phyloP scores from a whole-genome alignment of 495 filamentous ascomycete genomes.

The Friedmanniomyces simplex region DNA sequence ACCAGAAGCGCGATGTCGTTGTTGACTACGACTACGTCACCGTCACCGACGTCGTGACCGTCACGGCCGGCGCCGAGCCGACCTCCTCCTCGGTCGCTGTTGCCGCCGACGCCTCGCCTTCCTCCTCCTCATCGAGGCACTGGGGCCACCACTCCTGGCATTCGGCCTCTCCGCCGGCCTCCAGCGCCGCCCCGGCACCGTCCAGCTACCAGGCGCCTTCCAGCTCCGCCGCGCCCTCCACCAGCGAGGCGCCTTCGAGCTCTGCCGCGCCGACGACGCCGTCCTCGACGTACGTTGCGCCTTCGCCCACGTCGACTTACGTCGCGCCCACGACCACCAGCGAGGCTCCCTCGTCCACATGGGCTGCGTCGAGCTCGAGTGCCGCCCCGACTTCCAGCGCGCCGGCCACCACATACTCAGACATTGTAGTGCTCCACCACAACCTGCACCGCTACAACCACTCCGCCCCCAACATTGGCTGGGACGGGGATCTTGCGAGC shows the following conservation, averaged over 20 bases:
- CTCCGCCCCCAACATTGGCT: constrained; percentile 53
- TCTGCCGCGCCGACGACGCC: constrained; percentile 6
- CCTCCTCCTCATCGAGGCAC: background rate
- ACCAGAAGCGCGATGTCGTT: constrained; percentile 35
- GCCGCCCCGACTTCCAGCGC: constrained; percentile 1
- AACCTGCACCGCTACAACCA: constrained; percentile 82
- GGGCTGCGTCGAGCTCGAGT: background rate
- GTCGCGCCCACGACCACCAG: constrained; percentile 7
- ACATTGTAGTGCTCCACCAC: constrained; percentile 56
- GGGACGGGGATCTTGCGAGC: constrained; percentile 49
- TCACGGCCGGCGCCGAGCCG: constrained; percentile 23
- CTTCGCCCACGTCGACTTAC: constrained; percentile 8
- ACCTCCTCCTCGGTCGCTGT: background rate
- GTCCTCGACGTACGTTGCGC: constrained; percentile 5
- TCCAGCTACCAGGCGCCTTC: background rate
- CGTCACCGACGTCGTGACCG: constrained; percentile 46
- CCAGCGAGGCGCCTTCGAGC: constrained; percentile 20
- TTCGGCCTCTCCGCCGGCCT: background rate
- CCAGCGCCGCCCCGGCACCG: background rate
- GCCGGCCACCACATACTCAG: constrained; percentile 35
- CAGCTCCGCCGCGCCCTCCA: constrained; percentile 29
- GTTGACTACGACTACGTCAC: constrained; percentile 48
- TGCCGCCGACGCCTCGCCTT: constrained; percentile 9
- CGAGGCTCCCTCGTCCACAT: constrained; percentile 6
- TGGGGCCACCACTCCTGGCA: background rate